Percentiles rank a stretch among this genome's conserved stretches.
phyloP scores from a whole-genome alignment of 129 eudicot species.

The Solidago caesia region DNA sequence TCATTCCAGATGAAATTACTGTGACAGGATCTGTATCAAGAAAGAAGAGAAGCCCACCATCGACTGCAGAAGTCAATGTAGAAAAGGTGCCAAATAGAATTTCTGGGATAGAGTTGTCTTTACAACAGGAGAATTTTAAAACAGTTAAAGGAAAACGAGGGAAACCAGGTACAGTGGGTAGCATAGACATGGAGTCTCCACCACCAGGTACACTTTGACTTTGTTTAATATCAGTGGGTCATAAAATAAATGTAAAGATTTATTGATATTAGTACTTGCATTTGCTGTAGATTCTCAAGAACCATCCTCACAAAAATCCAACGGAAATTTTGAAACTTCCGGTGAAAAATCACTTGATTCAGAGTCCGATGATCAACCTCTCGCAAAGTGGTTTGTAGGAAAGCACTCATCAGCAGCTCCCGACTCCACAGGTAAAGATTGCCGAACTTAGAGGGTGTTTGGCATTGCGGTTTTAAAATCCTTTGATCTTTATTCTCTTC shows the following conservation, averaged over 20 bases:
- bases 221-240: not conserved
- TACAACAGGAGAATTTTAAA: constrained; percentile 24
- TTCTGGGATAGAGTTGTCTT: constrained; percentile 21
- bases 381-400: constrained; percentile 59
- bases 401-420: constrained; percentile 35
- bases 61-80: not conserved
- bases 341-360: constrained; percentile 27
- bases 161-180: constrained; percentile 28
- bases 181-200: constrained; percentile 27
- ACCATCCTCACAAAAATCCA: constrained; percentile 24
- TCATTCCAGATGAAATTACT: not conserved
- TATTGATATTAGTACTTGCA: not conserved
- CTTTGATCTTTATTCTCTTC: not conserved
- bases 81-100: constrained; percentile 13
- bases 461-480: not conserved
- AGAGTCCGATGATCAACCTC: constrained; percentile 59
- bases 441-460: not conserved
- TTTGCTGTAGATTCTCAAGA: constrained; percentile 35
- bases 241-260: not conserved
- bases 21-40: not conserved
- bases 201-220: constrained; percentile 38
- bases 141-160: constrained; percentile 46
- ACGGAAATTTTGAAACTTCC: constrained; percentile 23
- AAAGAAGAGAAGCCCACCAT: constrained; percentile 8
- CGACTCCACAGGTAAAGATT: constrained; percentile 43